Conservation (phyloP, 768 basidiomycete genomes). For the Xanthoconium stramineum region DNA sequence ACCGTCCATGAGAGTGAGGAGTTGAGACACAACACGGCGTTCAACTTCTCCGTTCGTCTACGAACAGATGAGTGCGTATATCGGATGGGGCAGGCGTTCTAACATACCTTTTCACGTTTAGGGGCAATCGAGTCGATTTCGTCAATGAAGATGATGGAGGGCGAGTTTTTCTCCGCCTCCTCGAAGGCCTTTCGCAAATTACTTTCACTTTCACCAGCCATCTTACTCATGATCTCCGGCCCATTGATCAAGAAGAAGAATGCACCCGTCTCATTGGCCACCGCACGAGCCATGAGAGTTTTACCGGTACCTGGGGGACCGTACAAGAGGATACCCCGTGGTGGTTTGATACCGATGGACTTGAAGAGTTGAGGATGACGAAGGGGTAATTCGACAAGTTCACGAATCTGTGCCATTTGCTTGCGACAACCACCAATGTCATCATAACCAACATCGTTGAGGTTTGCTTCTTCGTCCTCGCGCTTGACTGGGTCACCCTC, state of each 20-base stretch:
- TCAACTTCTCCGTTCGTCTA: constrained; percentile 99
- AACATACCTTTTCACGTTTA: constrained; percentile 92
- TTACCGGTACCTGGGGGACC: constrained; percentile 99
- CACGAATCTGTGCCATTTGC: constrained; percentile 99
- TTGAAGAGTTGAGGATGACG: constrained; percentile 99
- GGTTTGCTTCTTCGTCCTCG: constrained; percentile 96
- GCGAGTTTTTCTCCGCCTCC: constrained; percentile 99
- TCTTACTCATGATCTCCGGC: constrained; percentile 99
- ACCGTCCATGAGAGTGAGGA: constrained; percentile 98
- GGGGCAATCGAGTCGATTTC: constrained; percentile 99
- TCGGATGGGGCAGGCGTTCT: background rate
- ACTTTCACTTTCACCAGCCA: constrained; percentile 98
- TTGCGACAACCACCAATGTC: constrained; percentile 99
- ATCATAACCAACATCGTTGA: constrained; percentile 97
- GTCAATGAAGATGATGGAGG: constrained; percentile 99
- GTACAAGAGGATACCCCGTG: constrained; percentile 97
- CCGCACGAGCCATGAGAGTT: constrained; percentile 98
- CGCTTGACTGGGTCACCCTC: constrained; percentile 99
- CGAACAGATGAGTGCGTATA: constrained; percentile 1
- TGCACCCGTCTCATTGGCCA: constrained; percentile 98
- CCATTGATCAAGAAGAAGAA: constrained; percentile 99
- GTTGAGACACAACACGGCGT: constrained; percentile 96
- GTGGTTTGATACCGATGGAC: constrained; percentile 99
- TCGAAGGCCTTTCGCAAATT: constrained; percentile 98
- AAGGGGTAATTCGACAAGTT: constrained; percentile 95